Percentiles rank a stretch among this genome's conserved stretches.
These are phyloP conservation scores for Marasmius fiardii DNA, from an alignment of 1,284 basidiomycete genomes.

Conservation along the genomic window DNA sequence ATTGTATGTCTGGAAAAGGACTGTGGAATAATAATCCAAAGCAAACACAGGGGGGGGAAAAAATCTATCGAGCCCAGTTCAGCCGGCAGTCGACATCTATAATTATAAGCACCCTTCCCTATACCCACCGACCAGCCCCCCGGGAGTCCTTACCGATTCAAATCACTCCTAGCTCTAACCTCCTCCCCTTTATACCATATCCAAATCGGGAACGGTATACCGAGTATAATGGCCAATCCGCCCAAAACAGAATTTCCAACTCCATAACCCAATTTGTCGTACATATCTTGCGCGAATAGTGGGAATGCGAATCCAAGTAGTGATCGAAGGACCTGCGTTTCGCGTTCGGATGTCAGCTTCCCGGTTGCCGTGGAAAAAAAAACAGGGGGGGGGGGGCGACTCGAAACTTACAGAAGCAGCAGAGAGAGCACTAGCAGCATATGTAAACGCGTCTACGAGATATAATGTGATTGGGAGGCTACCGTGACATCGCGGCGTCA, in stretches of 20 bases:
- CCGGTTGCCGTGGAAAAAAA: not conserved
- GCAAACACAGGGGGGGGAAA: no score
- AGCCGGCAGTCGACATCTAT: no score
- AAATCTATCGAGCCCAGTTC: no score
- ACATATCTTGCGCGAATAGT: constrained; percentile 70
- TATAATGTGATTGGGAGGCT: constrained; percentile 70
- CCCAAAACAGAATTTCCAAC: constrained; percentile 50
- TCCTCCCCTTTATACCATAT: constrained; percentile 40
- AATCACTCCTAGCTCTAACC: constrained; percentile 8
- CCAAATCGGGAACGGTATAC: constrained; percentile 47
- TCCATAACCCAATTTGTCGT: constrained; percentile 55
- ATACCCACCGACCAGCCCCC: no score
- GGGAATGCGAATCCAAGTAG: constrained; percentile 72
- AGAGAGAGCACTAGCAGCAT: constrained; percentile 65
- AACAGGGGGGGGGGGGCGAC: no score
- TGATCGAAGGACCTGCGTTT: constrained; percentile 58
- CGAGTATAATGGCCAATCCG: constrained; percentile 18
- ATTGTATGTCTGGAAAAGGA: no score
- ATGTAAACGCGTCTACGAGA: constrained; percentile 69
- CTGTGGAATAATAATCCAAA: no score
- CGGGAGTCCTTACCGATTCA: constrained; percentile 4
- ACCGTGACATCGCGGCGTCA: no score
- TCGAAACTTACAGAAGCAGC: constrained; percentile 61
- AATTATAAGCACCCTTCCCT: no score
- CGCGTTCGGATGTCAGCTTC: no score